These are phyloP conservation scores for Termitomyces sp. DNA, from an alignment of 768 basidiomycete genomes.

Conservation along the genomic window DNA sequence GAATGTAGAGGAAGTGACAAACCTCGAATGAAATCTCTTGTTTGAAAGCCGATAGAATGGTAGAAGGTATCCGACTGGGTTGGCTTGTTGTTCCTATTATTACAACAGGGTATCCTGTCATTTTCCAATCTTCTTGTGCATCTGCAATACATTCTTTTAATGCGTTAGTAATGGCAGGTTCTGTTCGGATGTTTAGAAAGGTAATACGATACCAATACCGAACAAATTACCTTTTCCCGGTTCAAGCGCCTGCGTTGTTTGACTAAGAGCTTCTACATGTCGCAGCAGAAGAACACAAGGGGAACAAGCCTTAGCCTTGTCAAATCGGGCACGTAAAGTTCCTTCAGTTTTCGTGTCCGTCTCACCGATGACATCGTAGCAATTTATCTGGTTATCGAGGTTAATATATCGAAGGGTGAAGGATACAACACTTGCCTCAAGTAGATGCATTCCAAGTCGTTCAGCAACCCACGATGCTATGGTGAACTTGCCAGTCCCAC, in stretches of 20 bases:
- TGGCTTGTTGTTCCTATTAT: constrained; percentile 73
- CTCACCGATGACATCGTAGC: constrained; percentile 80
- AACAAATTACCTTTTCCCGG: constrained; percentile 53
- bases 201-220: background rate
- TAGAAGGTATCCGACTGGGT: constrained; percentile 54
- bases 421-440: constrained; percentile 49
- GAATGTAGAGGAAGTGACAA: constrained; percentile 7
- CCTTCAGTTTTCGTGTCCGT: constrained; percentile 72
- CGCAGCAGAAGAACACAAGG: constrained; percentile 83
- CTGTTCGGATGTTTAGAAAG: constrained; percentile 29
- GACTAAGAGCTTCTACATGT: constrained; percentile 74
- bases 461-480: constrained; percentile 50
- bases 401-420: background rate
- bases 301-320: constrained; percentile 69
- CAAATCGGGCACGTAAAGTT: constrained; percentile 64
- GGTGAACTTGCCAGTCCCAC: constrained; percentile 81
- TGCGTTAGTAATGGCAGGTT: constrained; percentile 48
- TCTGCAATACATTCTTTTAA: constrained; percentile 60
- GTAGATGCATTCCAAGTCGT: constrained; percentile 67
- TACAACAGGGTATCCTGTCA: constrained; percentile 67
- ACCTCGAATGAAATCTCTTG: constrained; percentile 80
- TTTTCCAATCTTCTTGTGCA: constrained; percentile 50
- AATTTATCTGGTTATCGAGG: constrained; percentile 59
- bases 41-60: constrained; percentile 73
- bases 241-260: constrained; percentile 60